Percentiles rank a stretch among this genome's conserved stretches.
Evolutionary conservation across 495 filamentous ascomycete genomes (phyloP).

Genomic region (Penicillium cataractarum): DNA sequence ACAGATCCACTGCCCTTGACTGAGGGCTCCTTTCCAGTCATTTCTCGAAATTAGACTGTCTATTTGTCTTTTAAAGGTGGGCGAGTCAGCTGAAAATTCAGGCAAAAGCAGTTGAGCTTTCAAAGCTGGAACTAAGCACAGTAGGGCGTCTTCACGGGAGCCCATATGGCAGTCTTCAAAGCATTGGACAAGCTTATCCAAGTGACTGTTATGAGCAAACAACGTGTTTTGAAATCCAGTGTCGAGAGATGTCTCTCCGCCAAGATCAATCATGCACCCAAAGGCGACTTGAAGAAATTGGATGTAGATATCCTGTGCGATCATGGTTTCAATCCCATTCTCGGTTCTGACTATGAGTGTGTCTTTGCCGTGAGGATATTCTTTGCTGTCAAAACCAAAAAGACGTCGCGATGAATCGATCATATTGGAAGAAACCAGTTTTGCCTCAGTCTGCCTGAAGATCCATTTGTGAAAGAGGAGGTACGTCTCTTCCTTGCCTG

Average conservation of each 20-base stretch:
- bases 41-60: constrained; percentile 12
- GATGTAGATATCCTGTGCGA: constrained; percentile 45
- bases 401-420: constrained; percentile 24
- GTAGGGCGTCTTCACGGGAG: constrained; percentile 39
- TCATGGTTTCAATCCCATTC: constrained; percentile 33
- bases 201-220: constrained; percentile 21
- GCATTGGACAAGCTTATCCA: constrained; percentile 32
- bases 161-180: constrained; percentile 33
- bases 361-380: constrained; percentile 13
- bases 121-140: constrained; percentile 40
- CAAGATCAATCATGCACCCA: constrained; percentile 15
- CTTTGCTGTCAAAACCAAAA: constrained; percentile 29
- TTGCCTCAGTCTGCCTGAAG: constrained; percentile 33
- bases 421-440: constrained; percentile 26
- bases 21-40: constrained; percentile 33
- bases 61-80: constrained; percentile 17
- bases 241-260: constrained; percentile 24
- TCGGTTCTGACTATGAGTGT: constrained; percentile 32
- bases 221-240: constrained; percentile 22
- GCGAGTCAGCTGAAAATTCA: constrained; percentile 29
- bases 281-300: constrained; percentile 32
- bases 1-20: constrained; percentile 33
- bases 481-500: constrained; percentile 27
- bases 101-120: constrained; percentile 28
- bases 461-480: constrained; percentile 48